These are phyloP conservation scores for Leccinum disarticulatum DNA, from an alignment of 768 basidiomycete genomes.

Conservation along the genomic window DNA sequence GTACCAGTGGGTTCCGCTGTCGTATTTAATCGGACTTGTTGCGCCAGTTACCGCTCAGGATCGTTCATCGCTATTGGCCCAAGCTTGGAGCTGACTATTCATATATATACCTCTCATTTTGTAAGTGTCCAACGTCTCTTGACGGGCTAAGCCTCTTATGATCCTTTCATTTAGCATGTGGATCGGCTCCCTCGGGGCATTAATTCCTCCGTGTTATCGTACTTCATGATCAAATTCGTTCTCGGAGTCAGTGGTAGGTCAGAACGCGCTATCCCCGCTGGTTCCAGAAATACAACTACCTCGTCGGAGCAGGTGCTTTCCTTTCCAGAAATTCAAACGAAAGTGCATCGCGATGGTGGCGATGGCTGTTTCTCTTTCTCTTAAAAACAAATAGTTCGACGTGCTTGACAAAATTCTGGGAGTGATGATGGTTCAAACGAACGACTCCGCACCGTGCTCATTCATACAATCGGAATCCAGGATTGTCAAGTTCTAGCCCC, in stretches of 20 bases:
- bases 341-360: too few species aligned
- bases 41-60: slow-evolving; percentile 42
- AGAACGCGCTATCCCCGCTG: slow-evolving; percentile 36
- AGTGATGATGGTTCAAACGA: too few species aligned
- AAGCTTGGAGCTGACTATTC: slow-evolving; percentile 23
- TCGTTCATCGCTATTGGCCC: slow-evolving; percentile 38
- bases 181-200: slow-evolving; percentile 28
- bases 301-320: slow-evolving; percentile 40
- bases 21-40: slow-evolving; percentile 33
- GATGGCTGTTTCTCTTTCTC: too few species aligned
- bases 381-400: too few species aligned
- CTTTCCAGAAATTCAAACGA: background rate
- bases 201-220: slow-evolving; percentile 24
- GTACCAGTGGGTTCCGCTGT: slow-evolving; percentile 43
- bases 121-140: slow-evolving; percentile 13
- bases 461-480: too few species aligned
- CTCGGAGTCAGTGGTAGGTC: slow-evolving; percentile 37
- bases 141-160: background rate
- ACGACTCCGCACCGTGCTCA: too few species aligned
- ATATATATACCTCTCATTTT: slow-evolving; percentile 33
- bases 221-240: slow-evolving; percentile 27
- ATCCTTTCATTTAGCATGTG: slow-evolving; percentile 9
- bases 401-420: too few species aligned
- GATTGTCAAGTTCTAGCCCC: too few species aligned
- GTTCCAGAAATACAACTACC: slow-evolving; percentile 41